Evolutionary conservation across 2,329 filamentous ascomycete species (phyloP).

Genomic region (Pyrenophora tritici-repentis): DNA sequence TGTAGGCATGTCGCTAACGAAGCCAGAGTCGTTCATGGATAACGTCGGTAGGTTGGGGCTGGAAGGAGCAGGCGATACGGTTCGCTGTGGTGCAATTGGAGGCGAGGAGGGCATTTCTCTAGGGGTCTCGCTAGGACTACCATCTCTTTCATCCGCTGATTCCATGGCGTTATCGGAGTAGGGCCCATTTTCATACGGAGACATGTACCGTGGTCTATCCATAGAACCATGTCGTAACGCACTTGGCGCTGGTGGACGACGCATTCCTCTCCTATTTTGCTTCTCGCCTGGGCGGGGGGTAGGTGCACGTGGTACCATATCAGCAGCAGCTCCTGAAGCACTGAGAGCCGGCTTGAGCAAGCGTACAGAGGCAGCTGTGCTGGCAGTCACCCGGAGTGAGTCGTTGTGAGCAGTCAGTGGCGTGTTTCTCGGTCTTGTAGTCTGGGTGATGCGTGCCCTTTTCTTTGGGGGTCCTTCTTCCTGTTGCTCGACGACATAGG

Average conservation of each 20-base stretch:
- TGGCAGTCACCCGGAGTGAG: constrained; percentile 86
- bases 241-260: constrained; percentile 51
- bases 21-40: constrained; percentile 71
- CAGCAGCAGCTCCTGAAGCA: constrained; percentile 60
- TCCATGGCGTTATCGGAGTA: constrained; percentile 52
- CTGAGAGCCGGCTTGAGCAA: constrained; percentile 74
- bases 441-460: constrained; percentile 76
- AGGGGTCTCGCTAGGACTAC: constrained; percentile 63
- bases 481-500: constrained; percentile 35
- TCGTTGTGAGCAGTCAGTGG: constrained; percentile 76
- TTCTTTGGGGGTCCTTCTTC: constrained; percentile 70
- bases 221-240: constrained; percentile 67
- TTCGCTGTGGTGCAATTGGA: constrained; percentile 67
- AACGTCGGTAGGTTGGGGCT: constrained; percentile 73
- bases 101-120: constrained; percentile 88
- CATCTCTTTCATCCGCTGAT: constrained; percentile 56
- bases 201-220: constrained; percentile 43
- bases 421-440: constrained; percentile 71
- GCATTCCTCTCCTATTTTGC: constrained; percentile 33
- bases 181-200: constrained; percentile 38
- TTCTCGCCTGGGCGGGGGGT: constrained; percentile 69
- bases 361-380: constrained; percentile 84
- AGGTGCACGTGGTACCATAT: constrained; percentile 75
- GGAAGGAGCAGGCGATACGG: constrained; percentile 69
- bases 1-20: constrained; percentile 79